These are phyloP conservation scores for Penicillium sp. DNA, from an alignment of 2,329 filamentous ascomycete species.

Conservation along the genomic window DNA sequence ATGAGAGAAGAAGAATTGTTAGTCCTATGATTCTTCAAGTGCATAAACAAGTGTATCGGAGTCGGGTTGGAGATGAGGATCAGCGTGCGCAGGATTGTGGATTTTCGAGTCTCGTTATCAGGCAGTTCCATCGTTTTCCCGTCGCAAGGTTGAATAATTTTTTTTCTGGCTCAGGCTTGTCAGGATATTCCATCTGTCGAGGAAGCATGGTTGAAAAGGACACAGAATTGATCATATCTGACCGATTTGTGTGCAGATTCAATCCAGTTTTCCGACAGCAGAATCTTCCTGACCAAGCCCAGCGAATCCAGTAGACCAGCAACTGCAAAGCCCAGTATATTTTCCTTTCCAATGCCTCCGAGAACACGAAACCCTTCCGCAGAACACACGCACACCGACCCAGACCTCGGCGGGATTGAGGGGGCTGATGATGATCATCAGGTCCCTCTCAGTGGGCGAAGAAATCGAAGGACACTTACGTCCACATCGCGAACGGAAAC, in stretches of 20 bases:
- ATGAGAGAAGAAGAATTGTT: conserved; percentile 19
- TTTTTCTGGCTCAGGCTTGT: not conserved
- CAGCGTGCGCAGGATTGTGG: conserved; percentile 22
- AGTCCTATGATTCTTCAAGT: conserved; percentile 19
- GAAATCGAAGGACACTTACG: conserved; percentile 49
- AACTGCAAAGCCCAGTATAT: not conserved
- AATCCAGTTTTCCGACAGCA: not conserved
- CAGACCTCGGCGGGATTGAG: conserved; percentile 19
- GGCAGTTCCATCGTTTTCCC: conserved; percentile 15
- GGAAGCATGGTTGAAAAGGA: not conserved
- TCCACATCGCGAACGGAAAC: conserved; percentile 71
- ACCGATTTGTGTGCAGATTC: not conserved
- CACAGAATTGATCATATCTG: not conserved
- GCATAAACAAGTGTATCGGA: conserved; percentile 2
- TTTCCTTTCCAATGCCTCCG: conserved; percentile 9
- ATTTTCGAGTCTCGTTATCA: conserved; percentile 25
- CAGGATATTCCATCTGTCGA: not conserved
- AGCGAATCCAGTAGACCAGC: not conserved
- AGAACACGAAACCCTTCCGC: conserved; percentile 17
- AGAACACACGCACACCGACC: conserved; percentile 17
- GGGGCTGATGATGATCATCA: conserved; percentile 11
- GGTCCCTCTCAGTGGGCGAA: not conserved
- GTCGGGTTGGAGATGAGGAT: conserved; percentile 10
- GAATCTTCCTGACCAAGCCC: conserved; percentile 1
- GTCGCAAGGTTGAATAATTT: conserved; percentile 14